Percentiles rank a stretch among this genome's conserved stretches.
phyloP scores from a whole-genome alignment of 192 early-diverging fungal species.

The Martensiomyces pterosporus region DNA sequence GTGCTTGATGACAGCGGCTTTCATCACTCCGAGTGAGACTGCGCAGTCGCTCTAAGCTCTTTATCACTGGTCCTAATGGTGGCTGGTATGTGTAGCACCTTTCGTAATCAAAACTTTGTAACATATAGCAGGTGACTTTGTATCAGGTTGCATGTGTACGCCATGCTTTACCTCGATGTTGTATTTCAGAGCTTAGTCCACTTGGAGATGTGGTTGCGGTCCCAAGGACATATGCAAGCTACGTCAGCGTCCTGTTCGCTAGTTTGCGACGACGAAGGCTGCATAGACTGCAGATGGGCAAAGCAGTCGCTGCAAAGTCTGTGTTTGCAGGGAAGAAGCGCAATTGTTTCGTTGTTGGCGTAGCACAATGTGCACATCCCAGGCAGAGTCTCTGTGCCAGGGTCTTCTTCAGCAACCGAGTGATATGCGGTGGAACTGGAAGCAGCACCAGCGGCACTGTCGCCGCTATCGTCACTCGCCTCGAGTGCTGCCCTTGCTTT shows the following conservation, averaged over 20 bases:
- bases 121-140: no score
- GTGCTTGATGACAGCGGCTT: conserved; percentile 27
- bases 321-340: conserved; percentile 34
- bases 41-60: no score
- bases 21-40: no score
- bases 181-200: conserved; percentile 4
- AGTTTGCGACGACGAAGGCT: conserved; percentile 17
- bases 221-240: conserved; percentile 33
- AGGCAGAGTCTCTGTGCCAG: conserved; percentile 23
- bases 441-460: not conserved
- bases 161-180: no score
- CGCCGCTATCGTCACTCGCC: no score
- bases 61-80: no score
- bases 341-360: conserved; percentile 21
- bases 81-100: no score
- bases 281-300: conserved; percentile 14
- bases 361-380: conserved; percentile 40
- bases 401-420: conserved; percentile 10
- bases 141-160: no score
- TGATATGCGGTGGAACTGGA: not conserved
- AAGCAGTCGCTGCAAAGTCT: conserved; percentile 30
- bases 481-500: no score
- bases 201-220: conserved; percentile 12
- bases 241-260: not conserved
- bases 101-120: no score